These are phyloP conservation scores for Castanea mollissima DNA, from an alignment of 306 rosid genomes.

Conservation along the genomic window DNA sequence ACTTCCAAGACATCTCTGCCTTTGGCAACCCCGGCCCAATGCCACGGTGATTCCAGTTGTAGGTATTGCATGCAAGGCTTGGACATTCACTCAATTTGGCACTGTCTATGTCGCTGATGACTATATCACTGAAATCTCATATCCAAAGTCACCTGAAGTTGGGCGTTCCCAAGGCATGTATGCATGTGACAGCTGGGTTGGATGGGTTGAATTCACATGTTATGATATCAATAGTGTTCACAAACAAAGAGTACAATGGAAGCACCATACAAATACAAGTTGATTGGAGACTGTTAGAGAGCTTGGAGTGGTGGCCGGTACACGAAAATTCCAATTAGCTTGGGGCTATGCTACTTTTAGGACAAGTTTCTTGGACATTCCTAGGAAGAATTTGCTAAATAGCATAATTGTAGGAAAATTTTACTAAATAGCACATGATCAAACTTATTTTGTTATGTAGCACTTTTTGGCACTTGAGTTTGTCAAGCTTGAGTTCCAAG, in stretches of 20 bases:
- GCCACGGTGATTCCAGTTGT: conserved; percentile 17
- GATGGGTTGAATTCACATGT: conserved; percentile 15
- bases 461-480: no score
- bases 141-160: background rate
- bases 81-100: conserved; percentile 18
- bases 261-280: conserved; percentile 25
- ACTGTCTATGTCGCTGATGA: conserved; percentile 16
- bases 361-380: background rate
- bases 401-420: no score
- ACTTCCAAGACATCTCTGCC: conserved; percentile 6
- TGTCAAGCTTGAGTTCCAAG: no score
- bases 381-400: no score
- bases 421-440: no score
- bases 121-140: conserved; percentile 5
- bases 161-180: conserved; percentile 21
- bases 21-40: background rate
- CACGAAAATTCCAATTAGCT: background rate
- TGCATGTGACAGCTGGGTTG: background rate
- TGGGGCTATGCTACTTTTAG: background rate
- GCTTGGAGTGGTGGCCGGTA: background rate
- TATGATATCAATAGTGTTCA: conserved; percentile 23
- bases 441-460: no score
- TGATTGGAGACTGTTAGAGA: background rate
- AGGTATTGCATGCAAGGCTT: conserved; percentile 12
- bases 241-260: conserved; percentile 11